Evolutionary conservation across 306 rosid species (phyloP), one percentile per base, ranked within the genome.

Genomic region (Trichosanthes truncata): DNA sequence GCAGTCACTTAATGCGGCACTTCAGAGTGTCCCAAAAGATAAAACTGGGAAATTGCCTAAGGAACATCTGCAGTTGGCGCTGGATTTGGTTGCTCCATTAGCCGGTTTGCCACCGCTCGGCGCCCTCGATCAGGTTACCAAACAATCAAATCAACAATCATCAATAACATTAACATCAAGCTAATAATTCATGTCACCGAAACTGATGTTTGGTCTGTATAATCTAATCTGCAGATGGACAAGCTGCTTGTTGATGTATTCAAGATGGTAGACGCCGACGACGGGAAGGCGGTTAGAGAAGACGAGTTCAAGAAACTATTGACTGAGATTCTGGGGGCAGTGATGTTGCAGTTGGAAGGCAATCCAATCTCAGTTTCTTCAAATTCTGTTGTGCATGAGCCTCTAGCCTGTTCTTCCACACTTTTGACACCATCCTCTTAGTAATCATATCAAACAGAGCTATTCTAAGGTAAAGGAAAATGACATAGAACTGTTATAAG

Each of bases 41-140:
- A 86, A 83, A 33, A 88, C 81, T 41, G 99, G 93, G 46, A 96
- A 96, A 87, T 52, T 93, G 25, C 80, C 90, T 0, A 93, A 90
- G 85, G 92, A 93, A 55, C 85, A 81, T 85, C 80, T 91, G 83
- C 86, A 83, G 33, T 84, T 85, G 77, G 89, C 90, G 0, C 85
- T 96, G 25, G 98, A 96, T 45, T 82, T 60, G 23, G 82, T 93
- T 80, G 92, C 88, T 78, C 94, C 96, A 69, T 82, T 92, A 31
- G 96, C 98, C 25, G 96, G 94, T 62, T 88, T 96, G 46, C 99
- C 98, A 35, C 99, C 98, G 20, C 80, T 87, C 56, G 98, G 97
- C 62, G 91, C 96, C 82, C 83, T 96, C 57, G 89, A 88, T 55
- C 89, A 89, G 97, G 99, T 96, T 69, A 85, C 62, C 46, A 46